Evolutionary conservation across 2,329 filamentous ascomycete species (phyloP).

Genomic region (Ophiostoma novo-ulmi): DNA sequence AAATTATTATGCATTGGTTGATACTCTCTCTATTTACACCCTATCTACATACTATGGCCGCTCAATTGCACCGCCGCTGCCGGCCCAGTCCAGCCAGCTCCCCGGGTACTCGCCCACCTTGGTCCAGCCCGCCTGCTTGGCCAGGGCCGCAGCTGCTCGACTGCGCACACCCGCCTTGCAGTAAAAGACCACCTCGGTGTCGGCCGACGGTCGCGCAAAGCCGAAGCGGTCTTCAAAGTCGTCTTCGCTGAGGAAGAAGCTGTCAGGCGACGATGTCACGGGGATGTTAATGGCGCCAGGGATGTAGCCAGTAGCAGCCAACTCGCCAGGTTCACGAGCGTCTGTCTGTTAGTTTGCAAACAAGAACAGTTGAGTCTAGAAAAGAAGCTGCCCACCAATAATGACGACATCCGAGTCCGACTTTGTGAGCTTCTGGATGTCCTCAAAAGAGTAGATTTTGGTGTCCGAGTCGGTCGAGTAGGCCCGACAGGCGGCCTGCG

Average conservation of each 20-base stretch:
- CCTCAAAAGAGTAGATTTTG: conserved; percentile 47
- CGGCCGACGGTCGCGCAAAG: conserved; percentile 59
- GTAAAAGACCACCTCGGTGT: conserved; percentile 70
- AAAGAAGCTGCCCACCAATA: conserved; percentile 39
- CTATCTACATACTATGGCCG: conserved; percentile 6
- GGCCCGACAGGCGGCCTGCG: conserved; percentile 21
- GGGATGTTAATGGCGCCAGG: conserved; percentile 80
- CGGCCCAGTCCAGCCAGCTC: conserved; percentile 78
- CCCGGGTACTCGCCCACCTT: conserved; percentile 68
- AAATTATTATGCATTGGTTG: neutral
- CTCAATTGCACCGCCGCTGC: conserved; percentile 61
- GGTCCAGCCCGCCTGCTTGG: conserved; percentile 68
- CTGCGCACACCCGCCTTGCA: conserved; percentile 89
- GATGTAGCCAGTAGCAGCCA: conserved; percentile 62
- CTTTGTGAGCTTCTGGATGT: conserved; percentile 39
- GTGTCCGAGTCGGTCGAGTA: conserved; percentile 34
- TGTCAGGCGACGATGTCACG: conserved; percentile 69
- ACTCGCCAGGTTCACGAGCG: conserved; percentile 67
- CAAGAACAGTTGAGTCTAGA: neutral
- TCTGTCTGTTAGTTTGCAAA: conserved; percentile 40
- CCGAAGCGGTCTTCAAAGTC: conserved; percentile 83
- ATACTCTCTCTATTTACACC: neutral
- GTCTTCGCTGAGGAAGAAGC: conserved; percentile 66
- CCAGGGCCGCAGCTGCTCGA: conserved; percentile 68
- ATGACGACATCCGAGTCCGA: conserved; percentile 39